Conservation (phyloP, 2,329 filamentous ascomycete genomes). For the Metarhizium brunneum region DNA sequence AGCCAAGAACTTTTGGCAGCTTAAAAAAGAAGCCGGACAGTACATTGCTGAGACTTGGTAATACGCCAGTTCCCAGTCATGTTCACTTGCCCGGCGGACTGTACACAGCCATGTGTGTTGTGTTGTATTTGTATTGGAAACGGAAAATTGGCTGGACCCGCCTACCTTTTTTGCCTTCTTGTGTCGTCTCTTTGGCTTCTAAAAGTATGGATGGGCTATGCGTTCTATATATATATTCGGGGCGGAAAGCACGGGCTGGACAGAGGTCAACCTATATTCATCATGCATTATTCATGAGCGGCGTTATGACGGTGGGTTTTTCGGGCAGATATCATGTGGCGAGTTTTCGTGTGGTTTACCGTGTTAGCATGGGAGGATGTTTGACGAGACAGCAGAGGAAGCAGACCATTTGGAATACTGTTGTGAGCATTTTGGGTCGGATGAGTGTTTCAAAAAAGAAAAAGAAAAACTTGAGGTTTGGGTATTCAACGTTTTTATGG, state of each 20-base stretch:
- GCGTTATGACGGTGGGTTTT: neutral
- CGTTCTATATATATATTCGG: neutral
- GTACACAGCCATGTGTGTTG: neutral
- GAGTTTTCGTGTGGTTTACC: neutral
- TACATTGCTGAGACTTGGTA: conserved; percentile 83
- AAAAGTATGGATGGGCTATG: neutral
- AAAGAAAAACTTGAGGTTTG: neutral
- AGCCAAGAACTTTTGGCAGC: conserved; percentile 77
- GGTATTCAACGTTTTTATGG: neutral
- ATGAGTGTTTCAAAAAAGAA: neutral
- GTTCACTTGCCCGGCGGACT: neutral
- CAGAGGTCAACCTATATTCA: neutral
- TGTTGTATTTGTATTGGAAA: neutral
- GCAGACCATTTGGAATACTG: no score
- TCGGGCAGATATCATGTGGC: neutral
- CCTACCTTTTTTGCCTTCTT: neutral
- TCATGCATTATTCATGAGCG: neutral
- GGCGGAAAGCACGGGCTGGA: neutral
- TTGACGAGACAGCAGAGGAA: no score
- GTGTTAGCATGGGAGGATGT: neutral
- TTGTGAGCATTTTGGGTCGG: neutral
- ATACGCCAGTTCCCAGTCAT: neutral
- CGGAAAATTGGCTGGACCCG: neutral
- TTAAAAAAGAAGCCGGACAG: conserved; percentile 87
- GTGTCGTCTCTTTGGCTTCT: neutral